A percentile compares a stretch with the other conserved stretches of the same genome.
Evolutionary conservation across 352 stramenopile species (phyloP).

Genomic region (Poterioochromonas sp.): DNA sequence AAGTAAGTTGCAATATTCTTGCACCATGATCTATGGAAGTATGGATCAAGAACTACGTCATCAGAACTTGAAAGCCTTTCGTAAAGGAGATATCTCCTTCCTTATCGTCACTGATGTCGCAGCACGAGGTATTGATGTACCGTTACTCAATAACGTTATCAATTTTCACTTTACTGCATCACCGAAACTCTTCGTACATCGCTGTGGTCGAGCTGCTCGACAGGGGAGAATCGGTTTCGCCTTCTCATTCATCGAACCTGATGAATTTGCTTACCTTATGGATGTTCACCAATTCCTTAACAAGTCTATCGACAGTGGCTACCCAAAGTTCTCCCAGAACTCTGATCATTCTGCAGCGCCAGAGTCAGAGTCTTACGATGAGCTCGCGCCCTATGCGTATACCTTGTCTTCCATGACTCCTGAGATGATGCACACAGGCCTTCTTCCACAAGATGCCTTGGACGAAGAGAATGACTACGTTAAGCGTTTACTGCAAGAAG

Average conservation of each 20-base stretch:
- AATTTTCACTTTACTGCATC: slow-evolving; percentile 87
- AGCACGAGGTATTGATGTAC: slow-evolving; percentile 85
- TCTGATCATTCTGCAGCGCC: background rate
- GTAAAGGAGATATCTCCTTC: slow-evolving; percentile 68
- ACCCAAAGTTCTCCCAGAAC: background rate
- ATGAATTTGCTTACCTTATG: slow-evolving; percentile 97
- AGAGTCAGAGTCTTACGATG: background rate
- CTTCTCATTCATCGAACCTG: slow-evolving; percentile 61
- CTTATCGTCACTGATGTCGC: slow-evolving; percentile 88
- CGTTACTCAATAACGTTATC: slow-evolving; percentile 88
- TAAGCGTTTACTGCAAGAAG: slow-evolving; percentile 66
- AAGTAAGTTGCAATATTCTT: slow-evolving; percentile 26
- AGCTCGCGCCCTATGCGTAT: background rate
- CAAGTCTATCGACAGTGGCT: background rate
- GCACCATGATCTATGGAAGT: slow-evolving; percentile 75
- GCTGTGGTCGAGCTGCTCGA: slow-evolving; percentile 84
- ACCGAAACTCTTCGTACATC: slow-evolving; percentile 87
- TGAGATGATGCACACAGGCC: slow-evolving; percentile 91
- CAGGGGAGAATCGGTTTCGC: slow-evolving; percentile 50
- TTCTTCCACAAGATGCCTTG: slow-evolving; percentile 76
- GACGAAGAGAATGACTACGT: slow-evolving; percentile 91
- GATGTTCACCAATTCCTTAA: slow-evolving; percentile 89
- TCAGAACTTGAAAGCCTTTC: slow-evolving; percentile 43
- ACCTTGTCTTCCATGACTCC: slow-evolving; percentile 70
- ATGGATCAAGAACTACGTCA: slow-evolving; percentile 65